Base-by-base conservation (phyloP, 257 asterid species). In the Nicotiana benthamiana region DNA sequence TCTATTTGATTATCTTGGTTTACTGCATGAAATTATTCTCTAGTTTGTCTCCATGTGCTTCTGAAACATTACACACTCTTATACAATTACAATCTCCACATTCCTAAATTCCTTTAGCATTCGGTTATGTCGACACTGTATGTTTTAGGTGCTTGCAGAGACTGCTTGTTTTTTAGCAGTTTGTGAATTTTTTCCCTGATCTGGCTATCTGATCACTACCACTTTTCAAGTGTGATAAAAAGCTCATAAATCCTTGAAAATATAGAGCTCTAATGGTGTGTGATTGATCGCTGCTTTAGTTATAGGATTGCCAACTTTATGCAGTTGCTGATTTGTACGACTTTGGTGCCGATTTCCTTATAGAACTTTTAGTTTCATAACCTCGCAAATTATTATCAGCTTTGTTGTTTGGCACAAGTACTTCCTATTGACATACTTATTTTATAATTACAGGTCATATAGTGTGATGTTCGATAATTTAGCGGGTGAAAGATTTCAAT, bases 11-110 rank as follows among this genome's bases (percentile, higher is more conserved):
- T 80, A 13, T 59, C 43, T 24, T 48, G 52, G 59, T 74, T 74
- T 9, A 24, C 87, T 82, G 64, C 83, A 34, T n/a, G 30, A 57
- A 36, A 10, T 13, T 75, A 9, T 5, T n/a, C 63, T 79, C 20
- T 54, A 62, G 76, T 53, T 68, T 61, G 30, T 60, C 17, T 64
- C 22, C n/a, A 52, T 54, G 66, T 76, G 27, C 75, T 67, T 54
- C 65, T 66, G 63, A 51, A 52, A 59, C 81, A 36, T 56, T 74
- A 74, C 27, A 48, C 79, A 8, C 62, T 15, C 79, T 74, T 48
- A 16, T 74, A 74, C 62, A 28, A 10, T 22, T 74, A 26, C 43
- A 1, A 74, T 54, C 65, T 22, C 16, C 40, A 74, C 61, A 18
- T 74, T 24, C 17, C 2, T 26, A 74, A 4, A 26, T 26, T 26